Conservation (phyloP, 306 rosid genomes). For the Dryas drummondii region DNA sequence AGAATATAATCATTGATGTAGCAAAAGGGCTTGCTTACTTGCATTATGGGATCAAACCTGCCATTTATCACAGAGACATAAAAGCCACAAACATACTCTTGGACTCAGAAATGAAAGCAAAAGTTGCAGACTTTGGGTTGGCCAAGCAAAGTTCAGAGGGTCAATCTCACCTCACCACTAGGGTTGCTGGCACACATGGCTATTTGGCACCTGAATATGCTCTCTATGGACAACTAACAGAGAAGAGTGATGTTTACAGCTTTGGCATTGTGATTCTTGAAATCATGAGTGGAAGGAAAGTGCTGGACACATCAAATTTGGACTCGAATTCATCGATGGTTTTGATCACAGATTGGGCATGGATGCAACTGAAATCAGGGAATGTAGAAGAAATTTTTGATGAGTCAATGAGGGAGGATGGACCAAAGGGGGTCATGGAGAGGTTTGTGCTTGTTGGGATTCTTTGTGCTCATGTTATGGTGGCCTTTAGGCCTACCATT, state of each 20-base stretch:
- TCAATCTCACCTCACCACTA: slow-evolving; percentile 70
- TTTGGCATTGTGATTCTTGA: slow-evolving; percentile 81
- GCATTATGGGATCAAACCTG: slow-evolving; percentile 72
- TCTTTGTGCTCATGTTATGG: slow-evolving; percentile 85
- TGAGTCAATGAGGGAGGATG: slow-evolving; percentile 43
- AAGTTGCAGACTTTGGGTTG: slow-evolving; percentile 70
- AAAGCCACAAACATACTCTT: slow-evolving; percentile 72
- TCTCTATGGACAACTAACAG: slow-evolving; percentile 69
- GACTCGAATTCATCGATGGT: slow-evolving; percentile 35
- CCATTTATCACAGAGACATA: slow-evolving; percentile 77
- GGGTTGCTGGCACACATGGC: slow-evolving; percentile 82
- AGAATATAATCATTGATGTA: slow-evolving; percentile 69
- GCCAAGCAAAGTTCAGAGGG: slow-evolving; percentile 66
- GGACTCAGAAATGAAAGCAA: slow-evolving; percentile 66
- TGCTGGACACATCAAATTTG: slow-evolving; percentile 49
- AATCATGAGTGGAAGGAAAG: slow-evolving; percentile 76
- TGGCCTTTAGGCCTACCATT: slow-evolving; percentile 84
- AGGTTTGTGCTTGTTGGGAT: slow-evolving; percentile 82
- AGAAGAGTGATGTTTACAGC: slow-evolving; percentile 77
- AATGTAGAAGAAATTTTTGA: slow-evolving; percentile 51
- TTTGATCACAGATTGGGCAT: slow-evolving; percentile 84
- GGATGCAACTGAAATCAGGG: slow-evolving; percentile 57
- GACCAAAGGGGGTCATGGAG: slow-evolving; percentile 65
- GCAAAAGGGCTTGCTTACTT: slow-evolving; percentile 79
- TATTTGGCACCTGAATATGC: slow-evolving; percentile 87